A percentile compares a stretch with the other conserved stretches of the same genome.
Conservation (phyloP, 192 early-diverging fungal genomes). For the Thoreauomyces humboldtii region DNA sequence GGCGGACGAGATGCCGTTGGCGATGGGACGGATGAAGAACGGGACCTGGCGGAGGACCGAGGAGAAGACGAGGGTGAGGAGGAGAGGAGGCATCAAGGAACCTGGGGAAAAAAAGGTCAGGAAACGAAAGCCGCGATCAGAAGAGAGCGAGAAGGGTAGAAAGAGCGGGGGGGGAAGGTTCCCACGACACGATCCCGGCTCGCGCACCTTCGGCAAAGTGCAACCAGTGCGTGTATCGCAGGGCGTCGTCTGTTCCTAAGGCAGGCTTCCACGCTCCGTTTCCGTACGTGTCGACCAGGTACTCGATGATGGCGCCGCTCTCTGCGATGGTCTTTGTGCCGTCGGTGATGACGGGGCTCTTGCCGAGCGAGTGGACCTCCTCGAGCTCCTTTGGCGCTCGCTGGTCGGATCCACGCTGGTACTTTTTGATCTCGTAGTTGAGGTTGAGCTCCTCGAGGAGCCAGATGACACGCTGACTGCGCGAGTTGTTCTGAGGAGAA, state of each 20-base stretch:
- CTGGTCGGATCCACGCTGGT: slow-evolving; percentile 30
- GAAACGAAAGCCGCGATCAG: neutral
- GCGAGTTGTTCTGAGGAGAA: slow-evolving; percentile 45
- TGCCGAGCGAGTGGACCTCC: slow-evolving; percentile 46
- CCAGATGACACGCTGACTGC: slow-evolving; percentile 47
- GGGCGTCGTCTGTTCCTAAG: slow-evolving; percentile 1
- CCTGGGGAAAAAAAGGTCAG: slow-evolving; percentile 2
- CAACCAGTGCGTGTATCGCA: slow-evolving; percentile 36
- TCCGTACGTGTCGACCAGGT: slow-evolving; percentile 35
- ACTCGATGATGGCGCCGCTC: slow-evolving; percentile 48
- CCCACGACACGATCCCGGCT: no score
- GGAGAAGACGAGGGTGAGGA: slow-evolving; percentile 22
- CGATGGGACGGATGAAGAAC: slow-evolving; percentile 23
- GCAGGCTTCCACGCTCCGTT: slow-evolving; percentile 24
- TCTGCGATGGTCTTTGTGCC: slow-evolving; percentile 35
- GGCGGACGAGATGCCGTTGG: slow-evolving; percentile 6
- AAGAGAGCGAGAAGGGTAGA: no score
- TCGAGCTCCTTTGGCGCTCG: slow-evolving; percentile 28
- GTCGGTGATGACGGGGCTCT: slow-evolving; percentile 46
- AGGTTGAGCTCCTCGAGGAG: slow-evolving; percentile 45
- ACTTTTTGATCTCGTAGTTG: slow-evolving; percentile 38
- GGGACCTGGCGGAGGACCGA: slow-evolving; percentile 3
- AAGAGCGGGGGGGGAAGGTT: no score
- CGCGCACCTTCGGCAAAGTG: slow-evolving; percentile 45
- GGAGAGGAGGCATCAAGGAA: slow-evolving; percentile 16